Conservation (phyloP, 2,329 filamentous ascomycete genomes). For the Fusarium euwallaceae region DNA sequence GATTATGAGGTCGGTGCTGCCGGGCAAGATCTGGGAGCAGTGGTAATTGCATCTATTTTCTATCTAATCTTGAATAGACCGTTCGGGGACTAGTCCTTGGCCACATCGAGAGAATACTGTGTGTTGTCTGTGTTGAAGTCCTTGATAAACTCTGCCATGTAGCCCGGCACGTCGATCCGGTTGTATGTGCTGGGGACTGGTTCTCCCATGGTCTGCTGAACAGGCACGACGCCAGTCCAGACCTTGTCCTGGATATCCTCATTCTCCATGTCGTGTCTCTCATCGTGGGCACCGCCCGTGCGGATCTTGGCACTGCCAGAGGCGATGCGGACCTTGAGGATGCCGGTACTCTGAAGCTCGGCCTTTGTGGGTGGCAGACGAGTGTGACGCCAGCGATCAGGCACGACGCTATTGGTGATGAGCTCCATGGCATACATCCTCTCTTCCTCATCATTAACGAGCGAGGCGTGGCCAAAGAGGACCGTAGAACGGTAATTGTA, state of each 20-base stretch:
- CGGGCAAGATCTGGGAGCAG: slow-evolving; percentile 83
- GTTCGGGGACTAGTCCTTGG: slow-evolving; percentile 33
- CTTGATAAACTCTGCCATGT: slow-evolving; percentile 64
- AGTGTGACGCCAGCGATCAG: slow-evolving; percentile 76
- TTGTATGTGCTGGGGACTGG: slow-evolving; percentile 74
- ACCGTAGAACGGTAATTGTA: slow-evolving; percentile 89
- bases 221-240: slow-evolving; percentile 72
- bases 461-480: slow-evolving; percentile 78
- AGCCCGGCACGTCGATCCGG: slow-evolving; percentile 70
- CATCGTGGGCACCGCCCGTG: slow-evolving; percentile 71
- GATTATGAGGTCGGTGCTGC: slow-evolving; percentile 90
- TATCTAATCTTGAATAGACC: slow-evolving; percentile 12
- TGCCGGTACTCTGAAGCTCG: slow-evolving; percentile 81
- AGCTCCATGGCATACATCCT: slow-evolving; percentile 83
- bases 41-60: slow-evolving; percentile 63
- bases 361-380: slow-evolving; percentile 78
- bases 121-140: slow-evolving; percentile 55
- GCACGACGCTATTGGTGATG: slow-evolving; percentile 81
- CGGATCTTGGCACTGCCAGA: slow-evolving; percentile 83
- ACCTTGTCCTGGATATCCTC: slow-evolving; percentile 55
- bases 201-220: slow-evolving; percentile 73
- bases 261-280: slow-evolving; percentile 62
- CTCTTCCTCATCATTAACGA: slow-evolving; percentile 77
- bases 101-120: slow-evolving; percentile 46
- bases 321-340: slow-evolving; percentile 76